Conservation (phyloP, 1,284 basidiomycete species). For the Coniferiporia weirii region DNA sequence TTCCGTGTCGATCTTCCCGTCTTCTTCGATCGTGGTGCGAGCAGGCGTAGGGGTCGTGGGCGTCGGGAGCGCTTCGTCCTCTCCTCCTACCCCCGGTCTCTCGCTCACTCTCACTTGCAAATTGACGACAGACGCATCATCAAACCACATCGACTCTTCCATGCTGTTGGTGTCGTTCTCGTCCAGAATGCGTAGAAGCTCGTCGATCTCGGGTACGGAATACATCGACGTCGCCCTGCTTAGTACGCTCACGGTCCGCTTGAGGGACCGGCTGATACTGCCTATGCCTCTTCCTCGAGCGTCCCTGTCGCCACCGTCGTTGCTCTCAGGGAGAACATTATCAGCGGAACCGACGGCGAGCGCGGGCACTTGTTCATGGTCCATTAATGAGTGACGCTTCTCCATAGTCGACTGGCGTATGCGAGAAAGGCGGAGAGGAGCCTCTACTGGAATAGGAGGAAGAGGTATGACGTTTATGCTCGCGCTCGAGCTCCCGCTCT, state of each 20-base stretch:
- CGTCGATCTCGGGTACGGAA: conserved; percentile 14
- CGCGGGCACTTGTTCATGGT: too few relatives aligned
- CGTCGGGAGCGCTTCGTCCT: neutral
- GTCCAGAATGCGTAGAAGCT: conserved; percentile 16
- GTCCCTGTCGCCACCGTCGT: too few relatives aligned
- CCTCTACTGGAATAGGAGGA: neutral
- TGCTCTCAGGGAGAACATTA: too few relatives aligned
- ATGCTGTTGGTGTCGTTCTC: neutral
- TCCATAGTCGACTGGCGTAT: neutral
- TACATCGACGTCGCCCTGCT: neutral
- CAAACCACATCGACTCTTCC: neutral
- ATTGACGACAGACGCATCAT: neutral
- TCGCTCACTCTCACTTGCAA: neutral
- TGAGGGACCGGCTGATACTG: neutral
- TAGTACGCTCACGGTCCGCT: neutral
- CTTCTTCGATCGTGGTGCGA: neutral
- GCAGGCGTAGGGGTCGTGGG: neutral
- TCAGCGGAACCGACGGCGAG: too few relatives aligned
- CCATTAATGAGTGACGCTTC: too few relatives aligned
- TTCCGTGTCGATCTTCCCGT: conserved; percentile 10
- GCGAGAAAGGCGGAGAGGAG: neutral
- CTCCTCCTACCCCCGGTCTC: neutral
- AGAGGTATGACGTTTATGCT: conserved; percentile 1
- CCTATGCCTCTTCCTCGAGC: neutral
- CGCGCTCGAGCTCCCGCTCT: neutral